Base-by-base conservation (phyloP, 169 alveolate species). In the Toxoplasma gondii region DNA sequence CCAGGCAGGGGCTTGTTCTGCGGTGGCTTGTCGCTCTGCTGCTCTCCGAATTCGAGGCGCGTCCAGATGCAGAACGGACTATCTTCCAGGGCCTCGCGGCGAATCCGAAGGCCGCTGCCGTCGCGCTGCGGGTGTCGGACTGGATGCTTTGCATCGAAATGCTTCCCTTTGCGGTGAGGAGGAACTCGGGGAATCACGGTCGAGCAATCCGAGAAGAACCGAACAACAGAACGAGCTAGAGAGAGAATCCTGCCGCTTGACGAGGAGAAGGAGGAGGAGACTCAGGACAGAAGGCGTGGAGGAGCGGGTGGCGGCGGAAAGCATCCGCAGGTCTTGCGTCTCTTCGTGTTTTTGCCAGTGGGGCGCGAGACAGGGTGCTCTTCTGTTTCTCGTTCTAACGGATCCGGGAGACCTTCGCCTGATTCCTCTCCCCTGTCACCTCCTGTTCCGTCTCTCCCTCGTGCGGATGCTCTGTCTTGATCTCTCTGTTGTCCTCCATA, bases 61-160 rank as follows among this genome's bases (percentile, higher is more conserved):
- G 80, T 12, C 74, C 80, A 45, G 10, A 38, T 31, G 44, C 5
- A 31, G n/a, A 78, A 38, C 27, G 5, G 86, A 38, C 39, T 9
- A 24, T 38, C n/a, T 10, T 78, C 44, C 39, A 78, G 45, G 86
- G 86, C 7, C 45, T 78, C 49, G 86, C 45, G 39, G 39, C 74
- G 31, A 64, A 64, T 31, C n/a, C 74, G 5, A 27, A 16, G n/a
- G 74, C 45, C 16, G 91, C 91, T 1, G 91, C 91, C 41, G 67
- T 44, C 45, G 67, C 90, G 12, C 69, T 44, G 34, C 70, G 91
- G 53, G 31, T 86, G n/a, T 19, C 53, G n/a, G 91, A 86, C 80
- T 86, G 91, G 91, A 24, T 49, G 29, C 34, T 86, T 27, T 86
- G 91, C 80, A 44, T 86, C 43, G 91, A 86, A 45, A 86, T 86